A percentile compares a stretch with the other conserved stretches of the same genome.
These are phyloP conservation scores for Zymoseptoria pseudotritici DNA, from an alignment of 2,329 filamentous ascomycete species.

Conservation along the genomic window DNA sequence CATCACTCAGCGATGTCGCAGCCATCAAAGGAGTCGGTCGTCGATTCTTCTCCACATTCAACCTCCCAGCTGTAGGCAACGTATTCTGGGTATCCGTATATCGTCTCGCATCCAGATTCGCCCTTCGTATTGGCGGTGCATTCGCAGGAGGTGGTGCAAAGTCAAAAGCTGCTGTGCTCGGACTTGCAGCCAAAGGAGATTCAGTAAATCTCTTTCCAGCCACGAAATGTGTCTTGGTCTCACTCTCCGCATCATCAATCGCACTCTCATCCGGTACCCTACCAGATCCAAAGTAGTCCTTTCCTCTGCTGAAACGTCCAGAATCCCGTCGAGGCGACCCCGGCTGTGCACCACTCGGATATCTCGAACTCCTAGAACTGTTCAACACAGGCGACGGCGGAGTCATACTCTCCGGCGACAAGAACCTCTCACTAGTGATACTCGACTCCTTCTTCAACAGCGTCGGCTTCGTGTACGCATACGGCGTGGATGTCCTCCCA, in stretches of 20 bases:
- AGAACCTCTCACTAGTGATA: slow-evolving; percentile 34
- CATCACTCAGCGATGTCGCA: slow-evolving; percentile 17
- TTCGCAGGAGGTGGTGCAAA: slow-evolving; percentile 15
- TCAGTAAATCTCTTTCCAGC: slow-evolving; percentile 11
- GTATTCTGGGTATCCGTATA: slow-evolving; percentile 23
- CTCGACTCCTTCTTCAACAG: slow-evolving; percentile 27
- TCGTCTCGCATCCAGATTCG: slow-evolving; percentile 22
- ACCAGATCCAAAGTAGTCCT: slow-evolving; percentile 21
- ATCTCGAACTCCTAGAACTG: slow-evolving; percentile 1
- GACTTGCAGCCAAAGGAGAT: slow-evolving; percentile 5
- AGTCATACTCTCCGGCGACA: slow-evolving; percentile 44
- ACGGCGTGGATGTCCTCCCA: slow-evolving; percentile 39
- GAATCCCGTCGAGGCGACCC: slow-evolving; percentile 21
- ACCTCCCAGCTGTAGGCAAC: slow-evolving; percentile 14
- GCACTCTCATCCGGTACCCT: slow-evolving; percentile 16
- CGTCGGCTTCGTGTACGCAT: slow-evolving; percentile 35
- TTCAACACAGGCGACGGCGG: slow-evolving; percentile 25
- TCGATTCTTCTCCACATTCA: slow-evolving; percentile 19
- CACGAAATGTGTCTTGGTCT: slow-evolving; percentile 6
- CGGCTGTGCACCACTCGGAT: slow-evolving; percentile 10
- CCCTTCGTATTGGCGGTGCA: slow-evolving; percentile 15
- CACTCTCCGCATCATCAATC: slow-evolving; percentile 20
- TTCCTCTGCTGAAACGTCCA: slow-evolving; percentile 15
- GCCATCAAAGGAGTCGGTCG: slow-evolving; percentile 23
- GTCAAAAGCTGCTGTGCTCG: slow-evolving; percentile 18